Conservation (phyloP, 225 moss, liverwort and hornwort genomes). For the Lunularia cruciata region DNA sequence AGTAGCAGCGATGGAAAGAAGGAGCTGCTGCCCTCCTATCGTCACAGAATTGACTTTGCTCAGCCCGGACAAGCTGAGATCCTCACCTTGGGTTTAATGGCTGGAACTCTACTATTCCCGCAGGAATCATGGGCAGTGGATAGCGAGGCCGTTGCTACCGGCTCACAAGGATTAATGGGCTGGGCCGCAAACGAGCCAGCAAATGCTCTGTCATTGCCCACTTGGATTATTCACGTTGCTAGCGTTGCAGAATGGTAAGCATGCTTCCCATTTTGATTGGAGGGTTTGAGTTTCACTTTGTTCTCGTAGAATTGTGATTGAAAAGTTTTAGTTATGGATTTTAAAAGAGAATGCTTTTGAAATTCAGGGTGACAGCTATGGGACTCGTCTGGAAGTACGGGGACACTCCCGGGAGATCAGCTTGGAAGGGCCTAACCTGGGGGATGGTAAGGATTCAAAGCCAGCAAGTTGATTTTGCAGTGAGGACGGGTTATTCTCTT, state of each 20-base stretch:
- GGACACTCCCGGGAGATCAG: slow-evolving; percentile 68
- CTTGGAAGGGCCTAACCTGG: slow-evolving; percentile 99
- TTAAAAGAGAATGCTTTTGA: slow-evolving; percentile 2
- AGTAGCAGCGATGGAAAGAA: background rate
- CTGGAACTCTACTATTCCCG: slow-evolving; percentile 35
- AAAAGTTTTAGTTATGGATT: background rate
- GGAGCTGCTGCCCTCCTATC: too few species aligned
- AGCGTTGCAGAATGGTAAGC: slow-evolving; percentile 91
- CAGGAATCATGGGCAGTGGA: slow-evolving; percentile 47
- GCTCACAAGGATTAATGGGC: slow-evolving; percentile 33
- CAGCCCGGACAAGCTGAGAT: background rate
- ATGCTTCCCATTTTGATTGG: background rate
- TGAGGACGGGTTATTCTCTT: background rate
- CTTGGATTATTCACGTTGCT: slow-evolving; percentile 95
- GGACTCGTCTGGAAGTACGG: slow-evolving; percentile 86
- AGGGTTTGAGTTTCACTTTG: slow-evolving; percentile 9
- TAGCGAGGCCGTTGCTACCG: slow-evolving; percentile 10
- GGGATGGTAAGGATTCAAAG: slow-evolving; percentile 66
- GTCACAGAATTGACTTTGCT: background rate
- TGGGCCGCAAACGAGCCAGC: slow-evolving; percentile 73
- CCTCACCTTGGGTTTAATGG: slow-evolving; percentile 39
- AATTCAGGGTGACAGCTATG: slow-evolving; percentile 87
- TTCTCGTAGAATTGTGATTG: background rate
- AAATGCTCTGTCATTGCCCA: slow-evolving; percentile 88
- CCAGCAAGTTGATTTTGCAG: background rate